These are phyloP conservation scores for Pilasporangium apinafurcum DNA, from an alignment of 352 stramenopile genomes.

Conservation along the genomic window DNA sequence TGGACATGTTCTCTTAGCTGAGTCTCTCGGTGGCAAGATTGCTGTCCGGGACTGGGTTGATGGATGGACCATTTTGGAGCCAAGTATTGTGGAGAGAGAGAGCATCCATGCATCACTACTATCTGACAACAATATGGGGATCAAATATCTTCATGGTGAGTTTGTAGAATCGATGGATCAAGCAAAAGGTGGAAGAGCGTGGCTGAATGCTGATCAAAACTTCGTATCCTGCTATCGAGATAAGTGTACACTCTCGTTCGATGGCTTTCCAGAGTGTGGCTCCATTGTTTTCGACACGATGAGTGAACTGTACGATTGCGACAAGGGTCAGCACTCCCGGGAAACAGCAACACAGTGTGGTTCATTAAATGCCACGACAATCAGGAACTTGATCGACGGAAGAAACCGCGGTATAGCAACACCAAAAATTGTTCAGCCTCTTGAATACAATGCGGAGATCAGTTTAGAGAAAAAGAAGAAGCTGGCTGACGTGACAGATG, in stretches of 20 bases:
- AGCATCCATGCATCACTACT: not conserved
- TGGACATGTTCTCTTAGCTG: conserved; percentile 20
- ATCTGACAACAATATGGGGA: conserved; percentile 5
- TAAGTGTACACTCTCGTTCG: conserved; percentile 10
- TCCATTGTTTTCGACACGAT: conserved; percentile 19
- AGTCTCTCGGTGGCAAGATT: conserved; percentile 10
- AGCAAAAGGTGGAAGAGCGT: conserved; percentile 4
- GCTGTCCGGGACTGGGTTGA: conserved; percentile 10
- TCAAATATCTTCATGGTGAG: conserved; percentile 19
- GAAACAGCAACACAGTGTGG: not conserved
- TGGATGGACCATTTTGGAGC: conserved; percentile 13
- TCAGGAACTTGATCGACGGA: no score
- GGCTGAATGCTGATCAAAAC: conserved; percentile 10
- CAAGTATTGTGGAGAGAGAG: not conserved
- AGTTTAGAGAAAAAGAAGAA: conserved; percentile 15
- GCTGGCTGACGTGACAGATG: conserved; percentile 10
- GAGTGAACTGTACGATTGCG: conserved; percentile 14
- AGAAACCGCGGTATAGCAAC: no score
- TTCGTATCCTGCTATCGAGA: conserved; percentile 14
- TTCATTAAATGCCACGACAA: not conserved
- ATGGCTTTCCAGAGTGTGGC: conserved; percentile 16
- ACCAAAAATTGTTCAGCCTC: no score
- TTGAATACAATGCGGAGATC: conserved; percentile 3
- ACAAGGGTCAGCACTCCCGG: not conserved
- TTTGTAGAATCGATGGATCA: conserved; percentile 15